Base-by-base conservation (phyloP, 2,329 filamentous ascomycete species). In the Drechslerella stenobrocha region DNA sequence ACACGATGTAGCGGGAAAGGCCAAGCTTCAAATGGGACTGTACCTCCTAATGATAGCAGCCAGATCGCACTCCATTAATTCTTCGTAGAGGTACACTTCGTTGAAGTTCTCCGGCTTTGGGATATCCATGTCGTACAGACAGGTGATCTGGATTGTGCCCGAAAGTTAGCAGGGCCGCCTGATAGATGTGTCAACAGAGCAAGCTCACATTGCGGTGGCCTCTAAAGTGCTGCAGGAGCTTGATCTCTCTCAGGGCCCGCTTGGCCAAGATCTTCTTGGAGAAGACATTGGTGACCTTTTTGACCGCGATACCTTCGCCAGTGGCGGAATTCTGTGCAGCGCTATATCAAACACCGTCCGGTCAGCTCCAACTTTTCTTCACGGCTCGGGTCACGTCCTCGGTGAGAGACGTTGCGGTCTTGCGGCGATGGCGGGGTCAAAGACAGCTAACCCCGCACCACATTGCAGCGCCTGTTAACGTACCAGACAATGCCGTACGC, bases 201-300 rank as follows among this genome's bases (percentile, higher is more conserved):
- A n/a, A n/a, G n/a, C n/a, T n/a, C 80, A 90, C 87, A 77, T 92
- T 92, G 75, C 89, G 86, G 75, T 92, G 88, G 53, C 89, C 89
- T 74, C 93, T 84, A 80, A 98, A 98, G 79, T 98, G 93, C 80
- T 97, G 92, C 71, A 98, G 82, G 73, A 98, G 84, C 84, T 97
- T 98, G 80, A 98, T 97, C 80, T 98, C 93, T 78, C 93, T 86
- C 81, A 98, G 79, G 50, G 93, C 93, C 75, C 93, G 89, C 85
- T 98, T 98, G 74, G 93, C 93, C 72, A 98, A 83, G 73, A 98
- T 98, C 85, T 97, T 97, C 81, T 98, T 98, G 83, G 90, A 96
- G 79, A 98, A 98, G 74, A 98, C 92, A 88, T 98, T 98, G 81
- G 93, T 98, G 77, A 98, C 90, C 80, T 98, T 98, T 80, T 98